A percentile compares a stretch with the other conserved stretches of the same genome.
Conservation (phyloP, 1,139 yeast genomes). For the Wickerhamomyces sp. region DNA sequence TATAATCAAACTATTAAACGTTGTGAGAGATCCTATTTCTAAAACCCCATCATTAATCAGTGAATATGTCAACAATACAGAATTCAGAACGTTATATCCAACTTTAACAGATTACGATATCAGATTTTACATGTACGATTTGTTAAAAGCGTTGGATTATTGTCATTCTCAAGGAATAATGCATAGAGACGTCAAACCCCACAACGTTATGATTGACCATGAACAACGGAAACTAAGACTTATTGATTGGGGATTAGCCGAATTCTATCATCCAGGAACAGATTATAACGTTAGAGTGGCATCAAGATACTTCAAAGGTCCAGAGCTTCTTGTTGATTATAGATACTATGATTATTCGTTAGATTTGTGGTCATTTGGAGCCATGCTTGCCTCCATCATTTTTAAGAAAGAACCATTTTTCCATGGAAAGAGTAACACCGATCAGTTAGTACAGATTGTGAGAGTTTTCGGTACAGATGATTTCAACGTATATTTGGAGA, state of each 20-base stretch:
- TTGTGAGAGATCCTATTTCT: conserved; percentile 68
- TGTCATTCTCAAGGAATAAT: conserved; percentile 81
- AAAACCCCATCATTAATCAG: conserved; percentile 74
- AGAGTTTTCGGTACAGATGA: conserved; percentile 72
- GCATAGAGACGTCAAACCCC: conserved; percentile 83
- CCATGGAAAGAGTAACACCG: conserved; percentile 74
- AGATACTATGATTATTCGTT: conserved; percentile 75
- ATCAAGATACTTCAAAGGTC: conserved; percentile 76
- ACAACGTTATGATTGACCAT: conserved; percentile 81
- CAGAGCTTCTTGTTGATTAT: conserved; percentile 67
- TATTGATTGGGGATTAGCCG: conserved; percentile 85
- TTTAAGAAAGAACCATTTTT: conserved; percentile 76
- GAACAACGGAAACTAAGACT: conserved; percentile 53
- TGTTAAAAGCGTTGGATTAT: conserved; percentile 66
- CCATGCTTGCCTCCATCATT: conserved; percentile 72
- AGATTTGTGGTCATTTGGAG: conserved; percentile 80
- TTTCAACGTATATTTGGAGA: conserved; percentile 51
- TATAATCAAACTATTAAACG: conserved; percentile 61
- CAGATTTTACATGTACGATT: conserved; percentile 64
- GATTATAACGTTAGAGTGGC: conserved; percentile 82
- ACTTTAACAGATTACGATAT: conserved; percentile 57
- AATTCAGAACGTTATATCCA: conserved; percentile 68
- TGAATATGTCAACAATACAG: conserved; percentile 67
- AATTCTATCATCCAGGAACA: conserved; percentile 72
- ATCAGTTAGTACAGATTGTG: conserved; percentile 75